Percentiles rank a stretch among this genome's conserved stretches.
Conservation (phyloP, 1,284 basidiomycete species). For the Tilletia setariae region DNA sequence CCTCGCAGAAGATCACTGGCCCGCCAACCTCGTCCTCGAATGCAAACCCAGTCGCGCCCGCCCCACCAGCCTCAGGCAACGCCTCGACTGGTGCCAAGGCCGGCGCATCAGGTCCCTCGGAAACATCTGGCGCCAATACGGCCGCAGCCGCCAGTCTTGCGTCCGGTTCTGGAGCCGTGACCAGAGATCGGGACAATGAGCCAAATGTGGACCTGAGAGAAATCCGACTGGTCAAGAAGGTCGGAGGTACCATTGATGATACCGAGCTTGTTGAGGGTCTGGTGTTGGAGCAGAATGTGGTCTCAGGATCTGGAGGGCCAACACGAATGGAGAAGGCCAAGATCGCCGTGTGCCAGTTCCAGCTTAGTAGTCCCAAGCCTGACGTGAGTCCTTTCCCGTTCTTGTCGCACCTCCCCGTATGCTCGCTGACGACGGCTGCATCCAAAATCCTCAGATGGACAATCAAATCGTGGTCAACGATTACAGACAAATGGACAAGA, state of each 20-base stretch:
- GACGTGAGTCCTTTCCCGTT: conserved; percentile 65
- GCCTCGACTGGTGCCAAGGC: conserved; percentile 7
- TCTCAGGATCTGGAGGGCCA: conserved; percentile 84
- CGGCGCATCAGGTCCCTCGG: conserved; percentile 3
- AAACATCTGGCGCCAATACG: conserved; percentile 17
- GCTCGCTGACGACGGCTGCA: neutral
- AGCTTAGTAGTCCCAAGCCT: conserved; percentile 93
- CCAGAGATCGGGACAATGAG: conserved; percentile 51
- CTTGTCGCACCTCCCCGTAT: neutral
- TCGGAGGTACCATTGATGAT: conserved; percentile 98
- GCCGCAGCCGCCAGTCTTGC: conserved; percentile 22
- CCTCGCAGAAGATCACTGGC: conserved; percentile 9
- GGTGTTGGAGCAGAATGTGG: conserved; percentile 91
- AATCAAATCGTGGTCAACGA: conserved; percentile 99
- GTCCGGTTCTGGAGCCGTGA: conserved; percentile 20
- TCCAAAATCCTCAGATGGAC: conserved; percentile 67
- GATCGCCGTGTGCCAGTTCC: conserved; percentile 98
- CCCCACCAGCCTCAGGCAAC: conserved; percentile 2
- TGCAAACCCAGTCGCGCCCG: conserved; percentile 8
- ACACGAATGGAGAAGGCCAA: conserved; percentile 97
- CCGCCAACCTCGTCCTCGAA: conserved; percentile 16
- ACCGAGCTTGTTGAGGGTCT: conserved; percentile 95
- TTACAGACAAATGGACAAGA: conserved; percentile 99
- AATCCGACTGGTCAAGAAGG: conserved; percentile 95
- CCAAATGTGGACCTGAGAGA: conserved; percentile 94